Conservation (phyloP, 208 protist genomes). For the Leishmania tropica region DNA sequence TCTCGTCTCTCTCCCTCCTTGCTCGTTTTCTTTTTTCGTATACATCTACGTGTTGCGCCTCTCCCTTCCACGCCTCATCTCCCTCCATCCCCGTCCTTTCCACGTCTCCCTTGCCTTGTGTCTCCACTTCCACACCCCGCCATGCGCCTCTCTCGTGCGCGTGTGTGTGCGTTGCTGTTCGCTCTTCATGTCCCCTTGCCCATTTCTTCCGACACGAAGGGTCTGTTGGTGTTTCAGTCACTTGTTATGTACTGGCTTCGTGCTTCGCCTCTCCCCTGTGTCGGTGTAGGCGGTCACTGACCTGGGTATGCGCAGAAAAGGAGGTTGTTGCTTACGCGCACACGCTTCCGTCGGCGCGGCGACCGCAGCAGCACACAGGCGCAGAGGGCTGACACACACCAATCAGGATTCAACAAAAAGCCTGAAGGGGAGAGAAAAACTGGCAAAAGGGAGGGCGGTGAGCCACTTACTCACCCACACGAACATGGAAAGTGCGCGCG, state of each 20-base stretch:
- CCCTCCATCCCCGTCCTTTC: background rate
- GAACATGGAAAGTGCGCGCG: background rate
- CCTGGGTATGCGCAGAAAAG: background rate
- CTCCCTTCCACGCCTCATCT: background rate
- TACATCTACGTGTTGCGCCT: constrained; percentile 4
- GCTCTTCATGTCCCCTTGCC: background rate
- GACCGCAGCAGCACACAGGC: background rate
- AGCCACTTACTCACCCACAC: background rate
- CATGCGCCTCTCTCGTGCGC: background rate
- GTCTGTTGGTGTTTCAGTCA: background rate
- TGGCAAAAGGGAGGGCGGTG: background rate
- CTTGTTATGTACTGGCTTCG: background rate
- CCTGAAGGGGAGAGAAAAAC: background rate
- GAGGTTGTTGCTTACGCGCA: background rate
- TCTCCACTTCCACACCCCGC: background rate
- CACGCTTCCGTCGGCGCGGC: background rate
- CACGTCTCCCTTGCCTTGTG: background rate
- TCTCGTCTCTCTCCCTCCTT: constrained; percentile 1
- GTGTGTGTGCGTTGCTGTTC: background rate
- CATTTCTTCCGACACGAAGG: background rate
- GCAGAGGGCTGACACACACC: background rate
- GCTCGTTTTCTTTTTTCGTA: constrained; percentile 1
- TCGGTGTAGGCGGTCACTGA: background rate
- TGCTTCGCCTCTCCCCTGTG: background rate
- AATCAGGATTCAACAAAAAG: background rate